phyloP scores from a whole-genome alignment of 2,329 filamentous ascomycete species.

The Sporothrix luriei region DNA sequence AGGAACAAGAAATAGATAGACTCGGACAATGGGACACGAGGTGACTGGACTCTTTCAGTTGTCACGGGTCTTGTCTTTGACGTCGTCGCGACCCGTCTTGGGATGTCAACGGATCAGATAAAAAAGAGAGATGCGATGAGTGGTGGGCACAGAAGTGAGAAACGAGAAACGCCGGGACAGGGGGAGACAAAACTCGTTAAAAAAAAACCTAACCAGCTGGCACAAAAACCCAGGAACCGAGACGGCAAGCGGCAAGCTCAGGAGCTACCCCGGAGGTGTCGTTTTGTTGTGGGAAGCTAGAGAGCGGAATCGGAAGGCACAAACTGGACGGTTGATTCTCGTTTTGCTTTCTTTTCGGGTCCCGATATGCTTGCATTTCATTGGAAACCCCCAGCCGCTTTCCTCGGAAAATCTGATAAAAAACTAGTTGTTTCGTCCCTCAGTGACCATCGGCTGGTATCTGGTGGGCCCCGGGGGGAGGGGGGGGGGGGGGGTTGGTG shows the following conservation, averaged over 20 bases:
- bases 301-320: constrained; percentile 30
- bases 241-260: neutral
- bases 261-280: neutral
- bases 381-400: neutral
- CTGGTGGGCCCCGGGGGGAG: too few relatives aligned
- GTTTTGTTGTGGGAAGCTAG: neutral
- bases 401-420: constrained; percentile 21
- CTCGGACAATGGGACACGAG: neutral
- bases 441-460: too few relatives aligned
- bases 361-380: neutral
- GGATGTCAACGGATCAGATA: constrained; percentile 31
- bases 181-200: neutral
- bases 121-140: neutral
- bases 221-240: neutral
- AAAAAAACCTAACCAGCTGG: neutral
- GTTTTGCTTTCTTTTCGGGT: neutral
- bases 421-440: neutral
- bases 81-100: neutral
- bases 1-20: neutral
- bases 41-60: neutral
- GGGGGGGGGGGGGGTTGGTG: too few relatives aligned
- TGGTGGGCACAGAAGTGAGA: neutral
- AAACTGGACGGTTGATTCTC: neutral
- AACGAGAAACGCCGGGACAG: neutral
- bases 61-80: neutral